These are phyloP conservation scores for Warburgia ugandensis DNA, from an alignment of 164 flowering plant species.

Conservation along the genomic window DNA sequence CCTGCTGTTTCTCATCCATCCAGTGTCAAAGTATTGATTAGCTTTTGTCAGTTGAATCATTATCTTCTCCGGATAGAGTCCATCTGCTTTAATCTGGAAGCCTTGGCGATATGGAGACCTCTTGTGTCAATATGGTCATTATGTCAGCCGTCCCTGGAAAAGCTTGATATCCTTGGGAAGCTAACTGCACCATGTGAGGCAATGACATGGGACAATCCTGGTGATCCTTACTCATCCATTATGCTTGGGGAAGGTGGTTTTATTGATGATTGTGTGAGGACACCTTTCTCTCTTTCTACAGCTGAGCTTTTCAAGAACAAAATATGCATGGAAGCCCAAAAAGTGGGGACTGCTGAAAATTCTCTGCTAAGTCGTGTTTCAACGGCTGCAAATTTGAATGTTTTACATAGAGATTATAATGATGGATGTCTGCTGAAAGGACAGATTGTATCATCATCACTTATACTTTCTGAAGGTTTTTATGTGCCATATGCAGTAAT, in stretches of 20 bases:
- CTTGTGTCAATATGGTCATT: constrained; percentile 52
- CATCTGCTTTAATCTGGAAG: constrained; percentile 31
- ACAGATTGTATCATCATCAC: constrained; percentile 62
- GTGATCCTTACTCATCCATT: constrained; percentile 9
- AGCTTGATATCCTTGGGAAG: constrained; percentile 17
- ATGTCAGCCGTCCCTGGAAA: constrained; percentile 8
- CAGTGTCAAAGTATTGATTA: constrained; percentile 27
- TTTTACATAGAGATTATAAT: not conserved
- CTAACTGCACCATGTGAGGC: constrained; percentile 12
- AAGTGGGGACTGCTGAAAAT: constrained; percentile 8
- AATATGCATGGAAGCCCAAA: not conserved
- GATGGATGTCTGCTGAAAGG: constrained; percentile 11
- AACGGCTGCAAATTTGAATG: constrained; percentile 1
- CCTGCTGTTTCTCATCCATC: constrained; percentile 37
- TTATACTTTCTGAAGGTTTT: constrained; percentile 60
- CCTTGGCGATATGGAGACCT: constrained; percentile 55
- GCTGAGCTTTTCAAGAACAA: constrained; percentile 9
- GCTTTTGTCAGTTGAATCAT: constrained; percentile 31
- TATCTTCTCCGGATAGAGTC: constrained; percentile 66
- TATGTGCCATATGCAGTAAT: constrained; percentile 68
- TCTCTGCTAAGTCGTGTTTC: constrained; percentile 14
- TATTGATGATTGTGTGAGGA: constrained; percentile 29
- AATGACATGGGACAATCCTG: not conserved
- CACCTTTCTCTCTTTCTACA: constrained; percentile 12
- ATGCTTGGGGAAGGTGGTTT: constrained; percentile 44